Evolutionary conservation across 1,139 yeast species (phyloP).

Genomic region (Schwanniomyces etchellsii): DNA sequence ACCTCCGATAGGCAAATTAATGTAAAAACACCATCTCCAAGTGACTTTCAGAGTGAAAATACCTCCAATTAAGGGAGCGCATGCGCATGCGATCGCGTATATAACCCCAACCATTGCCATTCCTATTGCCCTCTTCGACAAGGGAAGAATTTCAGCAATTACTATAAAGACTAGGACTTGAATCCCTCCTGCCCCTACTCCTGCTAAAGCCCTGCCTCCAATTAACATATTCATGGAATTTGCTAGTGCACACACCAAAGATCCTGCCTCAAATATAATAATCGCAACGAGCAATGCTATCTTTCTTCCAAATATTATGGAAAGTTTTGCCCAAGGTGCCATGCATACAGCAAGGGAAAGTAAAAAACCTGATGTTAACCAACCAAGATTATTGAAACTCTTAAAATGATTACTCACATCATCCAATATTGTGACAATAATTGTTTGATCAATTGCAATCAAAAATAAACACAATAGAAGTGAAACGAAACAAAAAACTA

Average conservation of each 20-base stretch:
- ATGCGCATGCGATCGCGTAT: conserved; percentile 50
- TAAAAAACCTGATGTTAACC: conserved; percentile 58
- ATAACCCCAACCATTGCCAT: conserved; percentile 46
- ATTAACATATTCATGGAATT: conserved; percentile 54
- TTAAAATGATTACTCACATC: conserved; percentile 48
- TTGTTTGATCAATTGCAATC: conserved; percentile 65
- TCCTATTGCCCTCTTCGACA: conserved; percentile 50
- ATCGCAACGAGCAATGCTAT: conserved; percentile 43
- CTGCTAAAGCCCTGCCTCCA: conserved; percentile 67
- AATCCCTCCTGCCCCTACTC: conserved; percentile 71
- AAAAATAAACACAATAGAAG: conserved; percentile 49
- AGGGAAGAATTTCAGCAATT: conserved; percentile 55
- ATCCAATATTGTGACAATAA: conserved; percentile 53
- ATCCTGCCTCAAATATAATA: conserved; percentile 55
- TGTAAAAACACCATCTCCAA: conserved; percentile 80
- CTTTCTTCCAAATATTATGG: conserved; percentile 60
- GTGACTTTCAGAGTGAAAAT: conserved; percentile 54
- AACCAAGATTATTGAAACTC: conserved; percentile 50
- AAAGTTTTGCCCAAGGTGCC: conserved; percentile 57
- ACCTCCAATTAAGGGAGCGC: conserved; percentile 69
- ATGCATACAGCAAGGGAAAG: conserved; percentile 51
- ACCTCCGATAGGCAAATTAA: conserved; percentile 68
- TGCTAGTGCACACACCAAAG: conserved; percentile 55
- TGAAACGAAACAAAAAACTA: conserved; percentile 38
- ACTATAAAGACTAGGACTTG: conserved; percentile 56